Conservation (phyloP, 495 filamentous ascomycete species). For the Hamigera avellanea region DNA sequence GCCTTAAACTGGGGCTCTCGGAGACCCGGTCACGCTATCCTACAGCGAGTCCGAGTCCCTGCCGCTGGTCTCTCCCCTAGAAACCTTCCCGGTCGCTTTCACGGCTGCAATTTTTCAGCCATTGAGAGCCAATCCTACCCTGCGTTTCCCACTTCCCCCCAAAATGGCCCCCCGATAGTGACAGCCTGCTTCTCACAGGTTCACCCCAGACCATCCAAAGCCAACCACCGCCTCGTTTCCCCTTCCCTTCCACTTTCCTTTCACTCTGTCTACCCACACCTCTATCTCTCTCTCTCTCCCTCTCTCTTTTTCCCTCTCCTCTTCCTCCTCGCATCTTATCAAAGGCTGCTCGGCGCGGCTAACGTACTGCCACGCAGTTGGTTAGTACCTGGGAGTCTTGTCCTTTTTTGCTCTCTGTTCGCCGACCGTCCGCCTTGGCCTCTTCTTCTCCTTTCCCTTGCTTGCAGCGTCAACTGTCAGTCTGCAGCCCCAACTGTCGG, state of each 20-base stretch:
- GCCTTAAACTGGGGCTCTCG: too few species aligned
- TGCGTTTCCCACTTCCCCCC: too few species aligned
- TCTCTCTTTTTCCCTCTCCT: slow-evolving; percentile 4
- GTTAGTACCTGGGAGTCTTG: slow-evolving; percentile 13
- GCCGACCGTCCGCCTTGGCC: not conserved
- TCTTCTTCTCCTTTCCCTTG: slow-evolving; percentile 9
- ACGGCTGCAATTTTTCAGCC: too few species aligned
- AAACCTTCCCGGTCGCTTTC: too few species aligned
- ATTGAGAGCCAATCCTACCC: too few species aligned
- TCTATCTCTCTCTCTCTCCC: slow-evolving; percentile 9
- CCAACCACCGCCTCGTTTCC: not conserved
- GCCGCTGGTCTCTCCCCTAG: too few species aligned
- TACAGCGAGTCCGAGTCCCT: too few species aligned
- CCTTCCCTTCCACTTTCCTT: not conserved
- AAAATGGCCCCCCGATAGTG: too few species aligned
- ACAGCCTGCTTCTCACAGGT: too few species aligned
- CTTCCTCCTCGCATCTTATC: slow-evolving; percentile 11
- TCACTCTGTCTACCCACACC: not conserved
- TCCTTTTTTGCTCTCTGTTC: slow-evolving; percentile 2
- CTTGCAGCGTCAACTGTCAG: slow-evolving; percentile 13
- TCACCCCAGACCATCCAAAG: too few species aligned
- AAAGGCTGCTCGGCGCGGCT: slow-evolving; percentile 11
- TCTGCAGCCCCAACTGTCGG: slow-evolving; percentile 10
- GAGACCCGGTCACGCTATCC: too few species aligned
- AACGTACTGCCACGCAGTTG: slow-evolving; percentile 21